Conservation (phyloP, 1,284 basidiomycete species). For the Apiotrichum veenhuisii region DNA sequence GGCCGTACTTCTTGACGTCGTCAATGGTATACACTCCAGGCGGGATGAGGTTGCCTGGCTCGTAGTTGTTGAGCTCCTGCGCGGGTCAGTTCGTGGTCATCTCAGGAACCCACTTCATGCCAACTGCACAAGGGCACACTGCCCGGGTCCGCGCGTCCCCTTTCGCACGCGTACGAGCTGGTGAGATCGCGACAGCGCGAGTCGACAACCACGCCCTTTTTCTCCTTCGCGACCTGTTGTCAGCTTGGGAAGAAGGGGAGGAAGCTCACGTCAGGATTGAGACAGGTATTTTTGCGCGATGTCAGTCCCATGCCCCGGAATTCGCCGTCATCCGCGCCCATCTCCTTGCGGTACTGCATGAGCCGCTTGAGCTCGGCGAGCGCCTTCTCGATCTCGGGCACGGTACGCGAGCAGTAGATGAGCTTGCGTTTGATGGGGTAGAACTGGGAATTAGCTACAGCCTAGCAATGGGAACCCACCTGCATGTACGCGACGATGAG, state of each 20-base stretch:
- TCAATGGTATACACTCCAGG: conserved; percentile 91
- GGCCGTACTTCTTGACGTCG: conserved; percentile 84
- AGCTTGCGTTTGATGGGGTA: conserved; percentile 89
- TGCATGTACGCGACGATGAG: conserved; percentile 98
- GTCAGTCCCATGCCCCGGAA: conserved; percentile 91
- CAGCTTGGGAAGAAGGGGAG: not conserved
- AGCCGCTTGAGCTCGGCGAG: conserved; percentile 82
- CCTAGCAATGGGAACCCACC: conserved; percentile 51
- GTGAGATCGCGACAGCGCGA: conserved; percentile 95
- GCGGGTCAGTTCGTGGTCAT: conserved; percentile 1
- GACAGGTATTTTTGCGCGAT: conserved; percentile 93
- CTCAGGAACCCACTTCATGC: conserved; percentile 70
- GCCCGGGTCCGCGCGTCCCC: conserved; percentile 80
- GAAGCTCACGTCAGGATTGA: conserved; percentile 79
- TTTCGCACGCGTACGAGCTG: conserved; percentile 76
- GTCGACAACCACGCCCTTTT: conserved; percentile 96
- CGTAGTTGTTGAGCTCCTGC: conserved; percentile 69
- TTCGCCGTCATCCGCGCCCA: conserved; percentile 66
- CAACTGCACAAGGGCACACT: conserved; percentile 90
- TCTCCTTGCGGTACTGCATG: conserved; percentile 86
- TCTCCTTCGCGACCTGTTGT: conserved; percentile 81
- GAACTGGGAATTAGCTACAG: conserved; percentile 57
- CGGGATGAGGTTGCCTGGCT: conserved; percentile 80
- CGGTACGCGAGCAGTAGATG: conserved; percentile 98
- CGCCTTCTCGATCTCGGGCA: conserved; percentile 99